A percentile compares a stretch with the other conserved stretches of the same genome.
phyloP scores from a whole-genome alignment of 352 stramenopile genomes.

The Phytophthora kernoviae region DNA sequence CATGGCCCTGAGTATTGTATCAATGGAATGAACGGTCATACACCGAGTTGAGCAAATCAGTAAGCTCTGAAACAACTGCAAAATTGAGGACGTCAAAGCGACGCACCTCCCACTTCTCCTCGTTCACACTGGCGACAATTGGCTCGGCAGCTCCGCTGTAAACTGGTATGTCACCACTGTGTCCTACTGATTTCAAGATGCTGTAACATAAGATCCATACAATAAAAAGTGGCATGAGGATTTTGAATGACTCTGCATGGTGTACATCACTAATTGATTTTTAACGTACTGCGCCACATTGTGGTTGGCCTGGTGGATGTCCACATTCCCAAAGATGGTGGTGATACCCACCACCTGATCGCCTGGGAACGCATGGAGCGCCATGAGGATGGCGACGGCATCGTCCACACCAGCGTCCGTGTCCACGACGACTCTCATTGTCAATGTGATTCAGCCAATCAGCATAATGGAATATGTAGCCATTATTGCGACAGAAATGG shows the following conservation, averaged over 20 bases:
- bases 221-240: no score
- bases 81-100: background rate
- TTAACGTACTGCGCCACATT: slow-evolving; percentile 75
- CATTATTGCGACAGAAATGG: background rate
- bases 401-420: slow-evolving; percentile 86
- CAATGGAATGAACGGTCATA: no score
- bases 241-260: no score
- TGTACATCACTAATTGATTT: background rate
- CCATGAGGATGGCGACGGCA: slow-evolving; percentile 74
- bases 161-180: slow-evolving; percentile 50
- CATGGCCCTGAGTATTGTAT: slow-evolving; percentile 55
- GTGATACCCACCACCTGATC: slow-evolving; percentile 70
- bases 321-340: slow-evolving; percentile 86
- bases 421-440: slow-evolving; percentile 69
- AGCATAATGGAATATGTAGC: no score
- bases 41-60: no score
- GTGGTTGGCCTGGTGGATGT: slow-evolving; percentile 81
- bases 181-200: slow-evolving; percentile 61
- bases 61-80: no score
- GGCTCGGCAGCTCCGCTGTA: slow-evolving; percentile 68
- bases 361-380: slow-evolving; percentile 61
- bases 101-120: slow-evolving; percentile 62
- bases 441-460: background rate
- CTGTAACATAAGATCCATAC: no score
- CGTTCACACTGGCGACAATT: slow-evolving; percentile 68